Percentiles rank a stretch among this genome's conserved stretches.
These are phyloP conservation scores for Gloeopeniophorella convolvens DNA, from an alignment of 768 basidiomycete species.

Conservation along the genomic window DNA sequence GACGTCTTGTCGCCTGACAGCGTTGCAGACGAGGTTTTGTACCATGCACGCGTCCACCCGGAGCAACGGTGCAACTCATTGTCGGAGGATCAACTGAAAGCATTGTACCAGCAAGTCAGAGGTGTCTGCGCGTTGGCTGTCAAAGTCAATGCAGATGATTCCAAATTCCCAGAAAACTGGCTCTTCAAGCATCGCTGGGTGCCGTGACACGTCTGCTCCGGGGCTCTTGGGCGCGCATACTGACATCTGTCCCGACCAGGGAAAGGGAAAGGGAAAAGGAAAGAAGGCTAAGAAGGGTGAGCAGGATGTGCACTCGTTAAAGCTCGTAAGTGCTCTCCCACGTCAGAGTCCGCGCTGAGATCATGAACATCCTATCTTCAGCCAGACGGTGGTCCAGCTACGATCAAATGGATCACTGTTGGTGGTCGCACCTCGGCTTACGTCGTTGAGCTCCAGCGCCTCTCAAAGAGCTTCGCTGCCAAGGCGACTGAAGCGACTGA, in stretches of 20 bases:
- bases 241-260: constrained; percentile 19
- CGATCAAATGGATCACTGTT: constrained; percentile 67
- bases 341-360: background rate
- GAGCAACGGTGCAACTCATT: constrained; percentile 58
- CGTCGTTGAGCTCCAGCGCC: constrained; percentile 53
- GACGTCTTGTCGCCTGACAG: background rate
- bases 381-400: constrained; percentile 66
- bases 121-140: constrained; percentile 58
- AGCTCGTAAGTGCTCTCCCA: constrained; percentile 33
- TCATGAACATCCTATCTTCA: constrained; percentile 24
- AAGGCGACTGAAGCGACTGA: background rate
- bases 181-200: constrained; percentile 68
- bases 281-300: constrained; percentile 33
- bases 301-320: too few relatives aligned
- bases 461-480: constrained; percentile 6
- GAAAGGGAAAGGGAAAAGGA: constrained; percentile 55
- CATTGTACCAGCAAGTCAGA: constrained; percentile 45
- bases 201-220: constrained; percentile 6
- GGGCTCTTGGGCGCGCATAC: background rate
- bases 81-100: constrained; percentile 39
- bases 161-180: constrained; percentile 62
- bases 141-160: constrained; percentile 61
- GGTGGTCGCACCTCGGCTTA: constrained; percentile 74
- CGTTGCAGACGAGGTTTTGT: constrained; percentile 58
- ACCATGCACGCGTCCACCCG: constrained; percentile 68